A percentile compares a stretch with the other conserved stretches of the same genome.
These are phyloP conservation scores for Penicillium simplicissimum DNA, from an alignment of 495 filamentous ascomycete genomes.

Conservation along the genomic window DNA sequence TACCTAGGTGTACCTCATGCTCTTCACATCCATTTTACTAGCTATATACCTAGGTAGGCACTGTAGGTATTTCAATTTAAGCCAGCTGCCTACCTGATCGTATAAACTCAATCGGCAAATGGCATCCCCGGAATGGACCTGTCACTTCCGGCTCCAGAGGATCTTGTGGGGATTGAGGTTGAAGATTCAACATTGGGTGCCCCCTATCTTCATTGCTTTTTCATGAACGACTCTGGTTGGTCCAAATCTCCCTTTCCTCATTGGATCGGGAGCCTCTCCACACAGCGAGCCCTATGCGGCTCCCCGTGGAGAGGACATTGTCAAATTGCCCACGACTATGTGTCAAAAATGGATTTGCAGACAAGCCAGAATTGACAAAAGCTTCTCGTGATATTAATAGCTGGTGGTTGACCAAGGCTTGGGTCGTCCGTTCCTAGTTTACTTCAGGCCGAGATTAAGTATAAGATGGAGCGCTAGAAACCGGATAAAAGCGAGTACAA, in stretches of 20 bases:
- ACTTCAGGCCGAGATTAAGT: slow-evolving; percentile 10
- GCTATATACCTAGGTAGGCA: neutral
- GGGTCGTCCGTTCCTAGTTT: slow-evolving; percentile 3
- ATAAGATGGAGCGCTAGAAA: neutral
- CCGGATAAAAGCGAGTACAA: neutral
- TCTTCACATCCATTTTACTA: neutral
- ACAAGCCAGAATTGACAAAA: neutral
- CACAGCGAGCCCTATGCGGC: slow-evolving; percentile 25
- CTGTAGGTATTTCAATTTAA: too few relatives aligned
- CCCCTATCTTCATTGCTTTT: slow-evolving; percentile 13
- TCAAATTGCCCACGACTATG: slow-evolving; percentile 22
- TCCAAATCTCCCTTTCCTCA: neutral
- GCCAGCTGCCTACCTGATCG: neutral
- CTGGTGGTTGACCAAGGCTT: slow-evolving; percentile 3
- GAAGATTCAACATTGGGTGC: neutral
- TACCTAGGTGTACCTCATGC: neutral
- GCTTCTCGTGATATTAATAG: neutral
- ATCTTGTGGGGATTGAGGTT: neutral
- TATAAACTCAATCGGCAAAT: slow-evolving; percentile 11
- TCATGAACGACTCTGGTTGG: slow-evolving; percentile 16
- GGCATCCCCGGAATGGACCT: slow-evolving; percentile 21
- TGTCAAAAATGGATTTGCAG: slow-evolving; percentile 7
- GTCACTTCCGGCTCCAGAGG: slow-evolving; percentile 9
- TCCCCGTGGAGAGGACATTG: slow-evolving; percentile 31
- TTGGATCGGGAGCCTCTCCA: slow-evolving; percentile 24